Evolutionary conservation across 1,139 yeast species (phyloP).

Genomic region (Taphrina wiesneri): DNA sequence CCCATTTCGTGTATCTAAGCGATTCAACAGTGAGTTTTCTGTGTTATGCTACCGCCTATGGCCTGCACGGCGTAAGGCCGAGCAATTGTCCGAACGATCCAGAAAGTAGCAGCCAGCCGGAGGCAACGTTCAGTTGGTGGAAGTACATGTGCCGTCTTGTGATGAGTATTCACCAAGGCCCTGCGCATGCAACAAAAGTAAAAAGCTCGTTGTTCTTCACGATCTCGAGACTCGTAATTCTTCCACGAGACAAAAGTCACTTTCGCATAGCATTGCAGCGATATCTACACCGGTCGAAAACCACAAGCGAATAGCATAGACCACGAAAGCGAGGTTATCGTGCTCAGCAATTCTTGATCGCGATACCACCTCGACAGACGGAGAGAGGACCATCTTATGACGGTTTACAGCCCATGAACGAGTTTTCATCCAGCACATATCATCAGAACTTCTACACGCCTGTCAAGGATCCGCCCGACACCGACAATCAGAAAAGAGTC

Average conservation of each 20-base stretch:
- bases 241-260: too few species aligned
- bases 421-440: not conserved
- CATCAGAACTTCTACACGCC: not conserved
- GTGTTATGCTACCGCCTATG: not conserved
- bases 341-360: not conserved
- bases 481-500: not conserved
- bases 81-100: not conserved
- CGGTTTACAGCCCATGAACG: not conserved
- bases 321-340: not conserved
- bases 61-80: not conserved
- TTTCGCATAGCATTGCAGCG: not conserved
- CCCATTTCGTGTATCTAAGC: conserved; percentile 2
- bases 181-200: not conserved
- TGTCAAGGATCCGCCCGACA: not conserved
- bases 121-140: not conserved
- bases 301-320: not conserved
- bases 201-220: not conserved
- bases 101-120: not conserved
- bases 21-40: not conserved
- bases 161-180: not conserved
- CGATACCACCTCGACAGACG: not conserved
- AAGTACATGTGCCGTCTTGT: not conserved
- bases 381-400: not conserved
- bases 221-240: too few species aligned
- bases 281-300: not conserved